A percentile compares a stretch with the other conserved stretches of the same genome.
Evolutionary conservation across 148 eudicot genomes (phyloP).

Genomic region (Diospyros lotus): DNA sequence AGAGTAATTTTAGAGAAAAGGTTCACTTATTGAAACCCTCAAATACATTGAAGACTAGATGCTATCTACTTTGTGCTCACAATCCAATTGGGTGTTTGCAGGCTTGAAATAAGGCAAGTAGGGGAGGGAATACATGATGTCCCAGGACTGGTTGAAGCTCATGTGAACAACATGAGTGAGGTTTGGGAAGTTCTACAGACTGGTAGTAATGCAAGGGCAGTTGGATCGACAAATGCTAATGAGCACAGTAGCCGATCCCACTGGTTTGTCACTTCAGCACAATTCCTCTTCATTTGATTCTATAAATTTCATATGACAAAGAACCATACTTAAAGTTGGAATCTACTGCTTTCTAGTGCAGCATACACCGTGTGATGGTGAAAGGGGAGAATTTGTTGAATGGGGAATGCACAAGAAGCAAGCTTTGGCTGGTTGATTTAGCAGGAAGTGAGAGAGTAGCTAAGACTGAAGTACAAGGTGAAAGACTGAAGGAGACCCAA

Average conservation of each 20-base stretch:
- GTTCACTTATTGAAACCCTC: background rate
- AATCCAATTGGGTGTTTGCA: constrained; percentile 12
- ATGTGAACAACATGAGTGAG: constrained; percentile 66
- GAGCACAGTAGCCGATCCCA: constrained; percentile 98
- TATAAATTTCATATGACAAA: constrained; percentile 1
- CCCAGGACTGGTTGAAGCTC: constrained; percentile 91
- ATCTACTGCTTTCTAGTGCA: constrained; percentile 28
- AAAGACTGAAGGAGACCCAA: constrained; percentile 82
- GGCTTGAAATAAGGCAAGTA: constrained; percentile 87
- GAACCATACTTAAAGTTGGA: constrained; percentile 7
- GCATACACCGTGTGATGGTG: constrained; percentile 96
- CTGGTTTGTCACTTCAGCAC: constrained; percentile 45
- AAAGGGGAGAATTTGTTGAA: constrained; percentile 76
- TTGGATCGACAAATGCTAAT: constrained; percentile 89
- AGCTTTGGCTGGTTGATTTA: constrained; percentile 86
- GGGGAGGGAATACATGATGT: constrained; percentile 84
- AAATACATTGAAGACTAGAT: background rate
- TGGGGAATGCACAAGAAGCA: constrained; percentile 90
- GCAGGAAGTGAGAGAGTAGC: constrained; percentile 96
- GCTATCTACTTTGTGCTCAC: background rate
- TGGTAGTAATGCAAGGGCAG: constrained; percentile 86
- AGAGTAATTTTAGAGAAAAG: background rate
- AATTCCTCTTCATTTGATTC: background rate
- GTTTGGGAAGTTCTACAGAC: constrained; percentile 87
- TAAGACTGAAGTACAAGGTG: constrained; percentile 92